Conservation (phyloP, 345 rosid genomes). For the Gossypium australe region DNA sequence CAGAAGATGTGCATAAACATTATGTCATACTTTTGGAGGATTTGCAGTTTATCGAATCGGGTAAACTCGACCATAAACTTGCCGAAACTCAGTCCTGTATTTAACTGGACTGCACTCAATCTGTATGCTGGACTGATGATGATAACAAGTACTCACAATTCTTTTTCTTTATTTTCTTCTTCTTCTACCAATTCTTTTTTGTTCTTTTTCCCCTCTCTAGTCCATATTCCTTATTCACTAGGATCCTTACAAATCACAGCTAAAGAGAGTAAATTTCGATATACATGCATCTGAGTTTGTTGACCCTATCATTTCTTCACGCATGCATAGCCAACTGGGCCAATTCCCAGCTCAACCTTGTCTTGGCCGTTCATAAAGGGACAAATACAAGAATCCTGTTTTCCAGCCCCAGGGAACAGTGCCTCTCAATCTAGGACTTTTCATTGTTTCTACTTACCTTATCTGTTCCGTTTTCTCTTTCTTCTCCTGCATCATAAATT, state of each 20-base stretch:
- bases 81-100: conserved; percentile 29
- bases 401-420: not conserved
- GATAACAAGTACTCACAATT: conserved; percentile 38
- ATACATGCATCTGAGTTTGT: not conserved
- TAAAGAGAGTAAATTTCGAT: not conserved
- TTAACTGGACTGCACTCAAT: conserved; percentile 32
- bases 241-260: not conserved
- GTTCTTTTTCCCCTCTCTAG: not conserved
- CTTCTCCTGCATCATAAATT: conserved; percentile 8
- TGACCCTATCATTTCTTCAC: not conserved
- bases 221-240: not conserved
- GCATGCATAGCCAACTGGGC: not conserved
- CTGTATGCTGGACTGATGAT: conserved; percentile 48
- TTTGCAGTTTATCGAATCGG: conserved; percentile 47
- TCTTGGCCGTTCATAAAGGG: not conserved
- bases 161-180: not conserved
- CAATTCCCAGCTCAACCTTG: not conserved
- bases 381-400: not conserved
- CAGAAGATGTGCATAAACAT: conserved; percentile 53
- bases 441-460: not conserved
- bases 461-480: not conserved
- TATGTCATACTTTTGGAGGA: conserved; percentile 58
- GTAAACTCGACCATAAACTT: conserved; percentile 48
- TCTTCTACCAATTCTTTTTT: not conserved
- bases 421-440: not conserved